Base-by-base conservation (phyloP, 2,329 filamentous ascomycete genomes). In the Cryphonectria carpinicola region DNA sequence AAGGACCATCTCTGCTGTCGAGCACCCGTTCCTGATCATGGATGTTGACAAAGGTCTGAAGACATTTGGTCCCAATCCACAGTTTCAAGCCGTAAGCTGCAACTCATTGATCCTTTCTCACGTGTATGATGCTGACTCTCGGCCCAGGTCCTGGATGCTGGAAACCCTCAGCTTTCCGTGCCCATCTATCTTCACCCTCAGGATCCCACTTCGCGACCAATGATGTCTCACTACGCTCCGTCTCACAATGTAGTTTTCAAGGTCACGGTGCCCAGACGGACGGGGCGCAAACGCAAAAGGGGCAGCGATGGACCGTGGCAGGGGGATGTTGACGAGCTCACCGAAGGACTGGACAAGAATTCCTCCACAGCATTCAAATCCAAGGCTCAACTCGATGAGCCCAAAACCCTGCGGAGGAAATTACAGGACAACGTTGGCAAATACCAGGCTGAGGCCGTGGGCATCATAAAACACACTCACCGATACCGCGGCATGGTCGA, bases 181-280 rank as follows among this genome's bases (percentile, higher is more conserved):
- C 91, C 91, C 1, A 82, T 97, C n/a, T 93, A 92, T 75, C 84
- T 98, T 68, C 90, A 93, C 32, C 93, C 92, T 35, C 88, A 94
- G 74, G 94, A 97, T 79, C 91, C 92, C 3, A 89, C 93, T 76
- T 90, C 92, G 76, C 91, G 92, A 75, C 93, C 93, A 11, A 84
- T 97, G 72, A 84, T 92, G 75, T 97, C 95, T 10, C 90, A 91
- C 58, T 92, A 91, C 77, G 88, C 91, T 43, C 82, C 88, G 28
- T 92, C 93, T 13, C 93, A 94, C 78, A 97, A 98, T 77, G 83
- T 98, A 28, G 86, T 98, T 28, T 85, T 99, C 67, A 95, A 94
- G 79, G 86, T 99, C 69, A 94, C 92, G 0, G 89, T 98, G 0
- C 95, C 96, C 0, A 96, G 91, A 79, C 86, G 93, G 69, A 98